Base-by-base conservation (phyloP, 805 yeast genomes). In the Sugiyamaella boreocaroliniensis region DNA sequence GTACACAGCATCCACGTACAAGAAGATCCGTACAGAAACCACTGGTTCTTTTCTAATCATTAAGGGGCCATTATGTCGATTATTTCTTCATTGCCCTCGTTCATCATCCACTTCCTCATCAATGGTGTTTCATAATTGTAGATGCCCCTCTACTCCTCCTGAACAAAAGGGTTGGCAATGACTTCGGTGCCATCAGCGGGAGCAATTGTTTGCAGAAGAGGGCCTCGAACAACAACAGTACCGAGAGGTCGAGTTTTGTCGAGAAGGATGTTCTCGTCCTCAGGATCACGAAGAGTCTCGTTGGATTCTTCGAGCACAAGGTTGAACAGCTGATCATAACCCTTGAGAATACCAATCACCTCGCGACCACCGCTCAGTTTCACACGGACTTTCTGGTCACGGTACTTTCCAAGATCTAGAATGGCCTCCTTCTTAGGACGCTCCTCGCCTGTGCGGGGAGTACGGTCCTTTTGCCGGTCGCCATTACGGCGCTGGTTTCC, bases 321-420 rank as follows among this genome's bases (percentile, higher is more conserved):
- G 65, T 93, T 93, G 96, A 92, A 89, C 64, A 89, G 85, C 68
- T 90, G 97, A 68, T 93, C 99, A 68, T 86, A 89, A 34, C 98
- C 97, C 61, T 86, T 88, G 61, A 92, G 77, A 0, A 73, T 71
- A 37, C 99, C 99, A 15, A 75, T 74, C n/a, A 86, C 81, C 60
- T 83, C 82, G 64, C 97, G 80, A 6, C 96, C 97, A 11, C 96
- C 95, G 59, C 83, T 78, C 65, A 93, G 81, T 61, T 86, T 83
- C 50, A 90, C 92, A 61, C 83, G 77, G 42, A 92, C 81, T 59
- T 76, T 68, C 60, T 84, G 76, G 65, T 88, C 95, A 61, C 80
- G 80, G 66, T 86, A 87, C 64, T 81, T 85, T 56, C 83, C 79
- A 55, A 93, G 74, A 67, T 90, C 89, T 52, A 89, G 74, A 55